Percentiles rank a stretch among this genome's conserved stretches.
Evolutionary conservation across 768 basidiomycete genomes (phyloP).

Genomic region (Candolleomyces aberdarensis): DNA sequence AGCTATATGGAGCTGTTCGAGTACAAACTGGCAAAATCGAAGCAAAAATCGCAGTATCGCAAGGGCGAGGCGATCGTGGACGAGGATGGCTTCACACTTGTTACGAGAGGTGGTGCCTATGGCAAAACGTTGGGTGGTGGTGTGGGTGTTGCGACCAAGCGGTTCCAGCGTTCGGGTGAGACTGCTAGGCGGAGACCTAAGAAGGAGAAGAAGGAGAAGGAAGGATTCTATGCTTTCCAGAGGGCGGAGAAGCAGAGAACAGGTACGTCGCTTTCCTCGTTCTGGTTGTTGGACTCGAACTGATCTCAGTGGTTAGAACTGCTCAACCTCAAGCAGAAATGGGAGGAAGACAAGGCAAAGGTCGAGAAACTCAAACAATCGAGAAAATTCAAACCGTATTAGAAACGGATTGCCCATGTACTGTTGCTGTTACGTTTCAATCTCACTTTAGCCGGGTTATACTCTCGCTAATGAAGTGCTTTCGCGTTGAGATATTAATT

Average conservation of each 20-base stretch:
- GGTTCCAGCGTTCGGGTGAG: conserved; percentile 60
- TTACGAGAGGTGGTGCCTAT: conserved; percentile 88
- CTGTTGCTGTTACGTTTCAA: not conserved
- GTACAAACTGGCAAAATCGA: conserved; percentile 58
- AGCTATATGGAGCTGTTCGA: conserved; percentile 76
- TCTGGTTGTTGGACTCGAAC: conserved; percentile 1
- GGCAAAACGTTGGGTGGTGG: conserved; percentile 87
- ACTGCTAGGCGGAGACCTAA: conserved; percentile 42
- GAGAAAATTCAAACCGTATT: conserved; percentile 87
- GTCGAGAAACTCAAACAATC: conserved; percentile 78
- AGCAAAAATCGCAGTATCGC: conserved; percentile 61
- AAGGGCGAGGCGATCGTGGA: conserved; percentile 91
- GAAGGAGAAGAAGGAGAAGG: conserved; percentile 66
- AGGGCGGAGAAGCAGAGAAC: conserved; percentile 84
- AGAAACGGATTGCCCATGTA: not conserved
- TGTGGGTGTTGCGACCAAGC: conserved; percentile 58
- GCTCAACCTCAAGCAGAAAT: conserved; percentile 74
- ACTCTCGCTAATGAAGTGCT: not conserved
- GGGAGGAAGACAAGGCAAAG: conserved; percentile 87
- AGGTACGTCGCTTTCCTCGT: conserved; percentile 42
- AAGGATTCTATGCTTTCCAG: conserved; percentile 87
- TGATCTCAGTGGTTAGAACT: conserved; percentile 40
- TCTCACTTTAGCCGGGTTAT: not conserved
- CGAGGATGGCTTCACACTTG: conserved; percentile 92
- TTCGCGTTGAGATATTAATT: not conserved